Evolutionary conservation across 164 flowering plant species (phyloP).

Genomic region (Kingdonia uniflora): DNA sequence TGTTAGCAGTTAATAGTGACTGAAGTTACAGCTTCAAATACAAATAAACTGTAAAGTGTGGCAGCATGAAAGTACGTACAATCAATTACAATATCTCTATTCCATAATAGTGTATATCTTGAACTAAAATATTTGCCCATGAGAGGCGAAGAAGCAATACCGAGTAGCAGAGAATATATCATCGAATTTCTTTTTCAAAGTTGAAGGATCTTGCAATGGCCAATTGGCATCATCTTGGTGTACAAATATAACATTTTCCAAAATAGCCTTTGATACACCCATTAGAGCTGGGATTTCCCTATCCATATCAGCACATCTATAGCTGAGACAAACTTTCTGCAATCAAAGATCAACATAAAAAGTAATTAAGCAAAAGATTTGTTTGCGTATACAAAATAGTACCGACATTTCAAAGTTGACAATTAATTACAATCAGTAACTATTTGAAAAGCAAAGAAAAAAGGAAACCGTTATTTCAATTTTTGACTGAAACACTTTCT

Average conservation of each 20-base stretch:
- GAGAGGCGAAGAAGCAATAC: conserved; percentile 22
- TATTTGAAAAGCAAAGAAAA: too few relatives aligned
- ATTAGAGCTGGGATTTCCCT: conserved; percentile 91
- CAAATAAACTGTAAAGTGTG: too few relatives aligned
- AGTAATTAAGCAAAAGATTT: not conserved
- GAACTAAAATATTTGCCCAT: not conserved
- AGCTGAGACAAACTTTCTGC: conserved; percentile 98
- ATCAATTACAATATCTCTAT: not conserved
- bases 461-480: too few relatives aligned
- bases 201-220: conserved; percentile 97
- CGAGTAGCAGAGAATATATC: conserved; percentile 97
- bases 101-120: not conserved
- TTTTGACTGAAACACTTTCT: too few relatives aligned
- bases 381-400: conserved; percentile 58
- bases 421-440: too few relatives aligned
- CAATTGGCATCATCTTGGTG: conserved; percentile 99
- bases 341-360: conserved; percentile 12
- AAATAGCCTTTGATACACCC: conserved; percentile 98
- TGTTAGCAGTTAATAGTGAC: too few relatives aligned
- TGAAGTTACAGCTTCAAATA: too few relatives aligned
- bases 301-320: conserved; percentile 99
- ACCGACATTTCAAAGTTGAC: conserved; percentile 74
- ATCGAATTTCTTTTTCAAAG: conserved; percentile 93
- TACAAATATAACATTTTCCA: conserved; percentile 94
- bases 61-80: not conserved